phyloP scores from a whole-genome alignment of 2,329 filamentous ascomycete species.

The Aspergillus fischeri region DNA sequence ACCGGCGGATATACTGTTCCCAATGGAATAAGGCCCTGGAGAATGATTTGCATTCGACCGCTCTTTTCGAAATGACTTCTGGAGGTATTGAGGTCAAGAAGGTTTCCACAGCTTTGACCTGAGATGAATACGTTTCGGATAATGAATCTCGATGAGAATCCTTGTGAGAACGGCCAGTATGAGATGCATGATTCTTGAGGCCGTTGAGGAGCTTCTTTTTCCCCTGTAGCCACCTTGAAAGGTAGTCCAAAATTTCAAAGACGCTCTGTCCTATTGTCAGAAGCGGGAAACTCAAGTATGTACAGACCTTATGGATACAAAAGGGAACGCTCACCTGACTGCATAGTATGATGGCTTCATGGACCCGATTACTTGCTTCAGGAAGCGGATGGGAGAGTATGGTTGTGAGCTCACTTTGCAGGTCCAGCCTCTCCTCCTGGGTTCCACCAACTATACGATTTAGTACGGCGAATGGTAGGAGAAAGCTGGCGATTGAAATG shows the following conservation, averaged over 20 bases:
- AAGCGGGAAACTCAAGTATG: not conserved
- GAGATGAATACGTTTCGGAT: slow-evolving; percentile 31
- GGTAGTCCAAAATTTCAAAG: slow-evolving; percentile 86
- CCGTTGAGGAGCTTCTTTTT: slow-evolving; percentile 55
- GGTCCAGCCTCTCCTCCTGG: slow-evolving; percentile 58
- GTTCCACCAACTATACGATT: slow-evolving; percentile 76
- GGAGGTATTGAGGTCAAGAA: slow-evolving; percentile 67
- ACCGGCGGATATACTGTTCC: slow-evolving; percentile 78
- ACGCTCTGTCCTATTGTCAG: slow-evolving; percentile 57
- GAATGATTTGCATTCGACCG: slow-evolving; percentile 91
- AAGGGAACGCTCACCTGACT: slow-evolving; percentile 64
- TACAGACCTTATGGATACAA: not conserved
- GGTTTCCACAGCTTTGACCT: slow-evolving; percentile 64
- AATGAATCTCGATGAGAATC: slow-evolving; percentile 25
- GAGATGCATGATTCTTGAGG: slow-evolving; percentile 23
- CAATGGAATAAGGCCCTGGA: slow-evolving; percentile 89
- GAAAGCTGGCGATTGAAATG: slow-evolving; percentile 76
- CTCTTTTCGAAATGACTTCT: slow-evolving; percentile 71
- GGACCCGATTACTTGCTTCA: slow-evolving; percentile 53
- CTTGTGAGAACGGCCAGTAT: slow-evolving; percentile 25
- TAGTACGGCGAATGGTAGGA: slow-evolving; percentile 81
- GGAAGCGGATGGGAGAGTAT: slow-evolving; percentile 66
- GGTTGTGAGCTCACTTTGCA: slow-evolving; percentile 68
- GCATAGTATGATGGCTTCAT: slow-evolving; percentile 75
- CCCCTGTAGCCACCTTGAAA: slow-evolving; percentile 82